A percentile compares a stretch with the other conserved stretches of the same genome.
Evolutionary conservation across 192 early-diverging fungal species (phyloP).

Genomic region (Coemansia biformis): DNA sequence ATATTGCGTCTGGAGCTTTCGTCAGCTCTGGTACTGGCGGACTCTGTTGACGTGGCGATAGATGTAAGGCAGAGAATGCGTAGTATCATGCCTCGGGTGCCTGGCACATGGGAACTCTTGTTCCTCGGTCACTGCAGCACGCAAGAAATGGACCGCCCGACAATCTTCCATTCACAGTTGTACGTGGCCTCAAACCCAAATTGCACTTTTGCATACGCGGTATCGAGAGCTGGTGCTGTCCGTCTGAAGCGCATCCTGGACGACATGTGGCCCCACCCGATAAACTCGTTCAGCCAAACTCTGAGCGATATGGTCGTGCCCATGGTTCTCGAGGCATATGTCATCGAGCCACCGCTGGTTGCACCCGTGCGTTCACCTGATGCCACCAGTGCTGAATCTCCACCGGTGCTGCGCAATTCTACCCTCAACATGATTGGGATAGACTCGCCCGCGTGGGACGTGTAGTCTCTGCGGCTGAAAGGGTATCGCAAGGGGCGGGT

Average conservation of each 20-base stretch:
- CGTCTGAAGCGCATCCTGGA: slow-evolving; percentile 23
- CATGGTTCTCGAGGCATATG: slow-evolving; percentile 24
- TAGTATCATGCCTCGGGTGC: neutral
- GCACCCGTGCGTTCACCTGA: neutral
- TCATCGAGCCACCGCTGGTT: slow-evolving; percentile 24
- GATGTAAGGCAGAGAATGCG: slow-evolving; percentile 25
- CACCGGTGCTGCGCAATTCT: slow-evolving; percentile 1
- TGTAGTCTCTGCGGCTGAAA: too few relatives aligned
- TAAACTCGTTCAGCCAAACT: slow-evolving; percentile 8
- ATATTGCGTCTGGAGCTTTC: slow-evolving; percentile 15
- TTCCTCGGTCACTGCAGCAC: slow-evolving; percentile 23
- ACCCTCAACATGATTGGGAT: slow-evolving; percentile 4
- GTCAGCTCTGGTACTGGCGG: slow-evolving; percentile 21
- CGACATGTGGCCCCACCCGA: slow-evolving; percentile 24
- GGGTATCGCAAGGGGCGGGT: too few relatives aligned
- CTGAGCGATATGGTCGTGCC: slow-evolving; percentile 23
- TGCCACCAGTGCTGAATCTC: neutral
- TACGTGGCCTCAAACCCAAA: slow-evolving; percentile 12
- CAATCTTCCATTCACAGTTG: slow-evolving; percentile 1
- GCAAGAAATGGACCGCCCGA: neutral
- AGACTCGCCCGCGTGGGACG: too few relatives aligned
- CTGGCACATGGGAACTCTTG: slow-evolving; percentile 19
- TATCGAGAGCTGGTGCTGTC: slow-evolving; percentile 11
- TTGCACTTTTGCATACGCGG: slow-evolving; percentile 27
- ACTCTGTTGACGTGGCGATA: slow-evolving; percentile 12